Base-by-base conservation (phyloP, 208 protist species). In the Acanthamoeba lenticulata region DNA sequence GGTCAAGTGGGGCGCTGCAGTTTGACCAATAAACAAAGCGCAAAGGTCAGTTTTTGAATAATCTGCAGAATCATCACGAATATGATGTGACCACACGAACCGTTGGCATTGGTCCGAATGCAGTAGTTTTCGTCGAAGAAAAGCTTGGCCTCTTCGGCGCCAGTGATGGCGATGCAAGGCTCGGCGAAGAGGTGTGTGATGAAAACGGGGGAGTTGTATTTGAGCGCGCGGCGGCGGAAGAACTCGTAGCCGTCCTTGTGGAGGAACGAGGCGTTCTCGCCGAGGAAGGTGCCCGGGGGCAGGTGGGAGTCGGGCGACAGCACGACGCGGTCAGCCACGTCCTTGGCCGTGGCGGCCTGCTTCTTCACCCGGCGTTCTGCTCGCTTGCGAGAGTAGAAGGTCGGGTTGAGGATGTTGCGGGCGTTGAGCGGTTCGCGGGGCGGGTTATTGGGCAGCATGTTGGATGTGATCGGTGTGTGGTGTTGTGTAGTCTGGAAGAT, bases 91-190 rank as follows among this genome's bases (percentile, higher is more conserved):
- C n/a, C n/a, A n/a, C n/a, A n/a, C n/a, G n/a, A n/a, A 55, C 42
- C 77, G 32, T 86, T 57, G 77, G 42, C 77, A 38, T 55, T 55
- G 6, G 15, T 29, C 24, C 77, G 77, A 3, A 55, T 86, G 40
- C 19, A 32, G 45, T 4, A 21, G 77, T 44, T 55, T 9, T 52
- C 24, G 40, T 86, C 77, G 40, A 40, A 86, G 42, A 86, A 86
- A 4, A 86, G 47, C 77, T 86, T 86, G 77, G 77, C 77, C 42
- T 86, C 77, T 21, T 86, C 45, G 42, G 77, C 77, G 3, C 77
- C 77, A 15, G 77, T 17, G 40, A 86, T 86, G 36, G 45, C 77
- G 32, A 86, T 86, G 77, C 42, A 45, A 0, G 42, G 38, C 77
- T 86, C 77, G 42, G 42, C 77, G 7, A 86, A 57, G 27, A 86